Evolutionary conservation across 179 eudicot genomes (phyloP), one percentile per base, ranked within the genome.

Genomic region (Beta corolliflora): DNA sequence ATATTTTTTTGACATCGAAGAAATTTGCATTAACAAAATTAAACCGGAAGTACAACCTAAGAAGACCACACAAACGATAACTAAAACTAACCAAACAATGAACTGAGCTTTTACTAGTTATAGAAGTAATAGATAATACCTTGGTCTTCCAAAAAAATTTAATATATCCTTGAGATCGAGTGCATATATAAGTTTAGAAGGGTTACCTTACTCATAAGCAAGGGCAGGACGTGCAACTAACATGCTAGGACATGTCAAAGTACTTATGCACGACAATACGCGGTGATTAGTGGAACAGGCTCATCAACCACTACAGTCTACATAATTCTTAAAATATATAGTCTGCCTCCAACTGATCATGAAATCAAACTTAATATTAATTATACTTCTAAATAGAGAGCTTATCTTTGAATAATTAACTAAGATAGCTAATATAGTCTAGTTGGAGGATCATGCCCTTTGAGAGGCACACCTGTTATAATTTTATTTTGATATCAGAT

Each of bases 231-330:
- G 63, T 77, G 84, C 76, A 61, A 16, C 74, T 59, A 77, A 71
- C 84, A 75, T 82, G 84, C 66, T 36, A 71, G 55, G 80, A 77
- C 77, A 21, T 67, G 81, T 48, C 46, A 60, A 66, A 55, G 77
- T 45, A 19, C 29, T 41, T 76, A 36, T 36, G 58, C 73, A 64
- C 67, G 75, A 80, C 83, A 77, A 50, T 76, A 84, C 81, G 81
- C 83, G 83, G 83, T 70, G 69, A 64, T 79, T n/a, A 80, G 83
- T 52, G 77, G 4, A 23, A 25, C 68, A 64, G 12, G 31, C 25
- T 25, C 68, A 64, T 25, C 9, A 25, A 64, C 11, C 15, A 25
- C n/a, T n/a, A n/a, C n/a, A n/a, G n/a, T n/a, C 41, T 64, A 64
- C 25, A 64, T 23, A 11, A 25, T 25, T 63, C 67, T 0, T 63